Base-by-base conservation (phyloP, 2,329 filamentous ascomycete species). In the Aspergillus puulaauensis region DNA sequence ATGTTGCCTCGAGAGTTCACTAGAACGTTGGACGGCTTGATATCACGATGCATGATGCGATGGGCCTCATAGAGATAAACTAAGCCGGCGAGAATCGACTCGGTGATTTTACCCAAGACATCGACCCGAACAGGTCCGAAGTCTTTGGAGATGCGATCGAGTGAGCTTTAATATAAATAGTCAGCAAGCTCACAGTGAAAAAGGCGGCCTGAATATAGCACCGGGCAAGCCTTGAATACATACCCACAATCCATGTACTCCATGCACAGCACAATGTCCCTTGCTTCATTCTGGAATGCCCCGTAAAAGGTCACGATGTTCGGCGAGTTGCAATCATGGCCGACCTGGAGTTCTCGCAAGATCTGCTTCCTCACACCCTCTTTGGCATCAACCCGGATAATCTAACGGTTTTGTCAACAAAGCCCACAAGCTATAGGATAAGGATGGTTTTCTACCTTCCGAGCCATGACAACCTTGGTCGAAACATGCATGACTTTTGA, bases 211-310 rank as follows among this genome's bases (percentile, higher is more conserved):
- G 19, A 8, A 23, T 31, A 17, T 17, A 7, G 27, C 24, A 31
- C 9, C 27, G 9, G 27, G 9, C 3, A 31, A 31, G 9, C n/a
- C 11, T n/a, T 14, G 17, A 44, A n/a, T 27, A 80, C 90, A 77
- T 83, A 98, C 95, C 95, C 95, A 73, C 93, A 91, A 77, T 99
- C 95, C 91, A 96, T 96, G 74, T 99, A 98, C 75, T 99, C 95
- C 95, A 99, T 99, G 76, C 95, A 99, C 88, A 99, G 93, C 67
- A 98, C 96, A 58, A 99, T 96, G 78, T 99, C 95, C 72, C 96
- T 93, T 61, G 92, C 92, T 71, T 96, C 90, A 73, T 96, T 98
- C 70, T 98, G 85, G 72, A 98, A 99, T 39, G 95, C 95, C 60
- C 95, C 95, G 71, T 98, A 98, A 76, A 97, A 99, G 54, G 90